phyloP scores from a whole-genome alignment of 148 eudicot genomes.

The Bassia scoparia region DNA sequence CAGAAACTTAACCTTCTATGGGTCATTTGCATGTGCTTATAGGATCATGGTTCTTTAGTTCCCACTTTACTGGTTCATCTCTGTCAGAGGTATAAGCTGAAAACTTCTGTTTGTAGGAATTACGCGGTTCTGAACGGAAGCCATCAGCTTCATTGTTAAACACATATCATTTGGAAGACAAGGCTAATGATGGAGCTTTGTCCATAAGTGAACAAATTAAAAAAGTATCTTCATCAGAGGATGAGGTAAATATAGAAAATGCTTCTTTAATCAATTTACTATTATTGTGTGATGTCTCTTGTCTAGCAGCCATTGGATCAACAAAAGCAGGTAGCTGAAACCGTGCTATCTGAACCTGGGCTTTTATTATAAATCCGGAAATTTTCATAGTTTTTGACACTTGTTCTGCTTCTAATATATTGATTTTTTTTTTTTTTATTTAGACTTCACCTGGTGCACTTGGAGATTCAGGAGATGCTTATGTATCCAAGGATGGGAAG shows the following conservation, averaged over 20 bases:
- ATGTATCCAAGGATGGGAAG: slow-evolving; percentile 64
- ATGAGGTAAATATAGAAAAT: slow-evolving; percentile 23
- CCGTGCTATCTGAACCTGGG: too few relatives aligned
- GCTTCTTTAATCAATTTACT: neutral
- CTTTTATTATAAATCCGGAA: neutral
- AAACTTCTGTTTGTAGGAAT: slow-evolving; percentile 41
- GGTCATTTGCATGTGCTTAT: neutral
- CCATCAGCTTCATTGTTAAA: slow-evolving; percentile 60
- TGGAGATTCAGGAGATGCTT: slow-evolving; percentile 43
- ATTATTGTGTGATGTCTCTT: neutral
- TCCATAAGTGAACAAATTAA: slow-evolving; percentile 33
- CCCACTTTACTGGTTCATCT: neutral
- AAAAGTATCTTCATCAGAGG: slow-evolving; percentile 18
- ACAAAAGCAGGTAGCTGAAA: too few relatives aligned
- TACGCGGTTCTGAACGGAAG: slow-evolving; percentile 23
- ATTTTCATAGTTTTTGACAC: neutral
- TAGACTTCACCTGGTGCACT: slow-evolving; percentile 41
- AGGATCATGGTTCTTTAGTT: neutral
- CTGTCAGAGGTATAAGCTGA: slow-evolving; percentile 1
- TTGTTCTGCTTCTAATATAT: slow-evolving; percentile 19
- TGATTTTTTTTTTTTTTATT: slow-evolving; percentile 20
- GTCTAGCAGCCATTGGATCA: too few relatives aligned
- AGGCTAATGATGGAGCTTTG: slow-evolving; percentile 30
- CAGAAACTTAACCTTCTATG: neutral
- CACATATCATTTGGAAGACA: slow-evolving; percentile 54